These are phyloP conservation scores for Hanseniaspora gamundiae DNA, from an alignment of 1,139 yeast genomes.

Conservation along the genomic window DNA sequence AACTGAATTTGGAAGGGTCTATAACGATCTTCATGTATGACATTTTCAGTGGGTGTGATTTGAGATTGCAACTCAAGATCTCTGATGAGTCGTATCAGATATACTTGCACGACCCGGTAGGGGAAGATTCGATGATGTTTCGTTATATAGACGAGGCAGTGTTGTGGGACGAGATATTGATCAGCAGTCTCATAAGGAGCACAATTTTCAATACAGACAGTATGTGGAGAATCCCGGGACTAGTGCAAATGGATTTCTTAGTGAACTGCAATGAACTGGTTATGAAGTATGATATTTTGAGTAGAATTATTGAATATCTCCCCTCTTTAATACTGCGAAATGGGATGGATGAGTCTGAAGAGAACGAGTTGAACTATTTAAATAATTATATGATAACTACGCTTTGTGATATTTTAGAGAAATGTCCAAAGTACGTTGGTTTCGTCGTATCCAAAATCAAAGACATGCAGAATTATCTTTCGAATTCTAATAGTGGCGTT, in stretches of 20 bases:
- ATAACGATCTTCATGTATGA: conserved; percentile 53
- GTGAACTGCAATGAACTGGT: conserved; percentile 27
- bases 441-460: conserved; percentile 44
- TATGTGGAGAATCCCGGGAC: conserved; percentile 47
- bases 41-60: conserved; percentile 56
- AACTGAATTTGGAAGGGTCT: not conserved
- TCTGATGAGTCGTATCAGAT: conserved; percentile 34
- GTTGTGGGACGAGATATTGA: conserved; percentile 71
- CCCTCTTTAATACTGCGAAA: conserved; percentile 18
- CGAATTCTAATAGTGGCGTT: conserved; percentile 28
- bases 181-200: conserved; percentile 62
- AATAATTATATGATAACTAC: conserved; percentile 73
- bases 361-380: conserved; percentile 39
- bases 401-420: conserved; percentile 46
- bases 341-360: conserved; percentile 59
- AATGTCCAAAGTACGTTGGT: conserved; percentile 48
- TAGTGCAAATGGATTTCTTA: conserved; percentile 35
- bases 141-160: conserved; percentile 20
- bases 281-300: conserved; percentile 51
- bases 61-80: conserved; percentile 53
- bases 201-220: conserved; percentile 56
- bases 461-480: conserved; percentile 9
- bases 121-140: conserved; percentile 13
- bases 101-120: conserved; percentile 26
- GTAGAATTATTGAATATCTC: conserved; percentile 38